A percentile compares a stretch with the other conserved stretches of the same genome.
Evolutionary conservation across 2,329 filamentous ascomycete genomes (phyloP).

Genomic region (Fusarium sp.): DNA sequence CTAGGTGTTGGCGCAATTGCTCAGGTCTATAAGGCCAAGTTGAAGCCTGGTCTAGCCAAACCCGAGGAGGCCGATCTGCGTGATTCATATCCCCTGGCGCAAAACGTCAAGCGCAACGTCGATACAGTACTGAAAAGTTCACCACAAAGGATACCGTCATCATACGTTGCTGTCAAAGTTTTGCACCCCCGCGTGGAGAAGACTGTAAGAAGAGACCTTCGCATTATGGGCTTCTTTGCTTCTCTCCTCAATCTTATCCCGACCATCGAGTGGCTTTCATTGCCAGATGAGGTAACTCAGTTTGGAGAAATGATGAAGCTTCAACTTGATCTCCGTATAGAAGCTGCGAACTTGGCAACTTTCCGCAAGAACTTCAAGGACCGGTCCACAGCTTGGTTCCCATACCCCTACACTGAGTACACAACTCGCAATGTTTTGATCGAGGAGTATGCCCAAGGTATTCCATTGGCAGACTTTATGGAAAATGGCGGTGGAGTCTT

Average conservation of each 20-base stretch:
- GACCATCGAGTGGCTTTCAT: conserved; percentile 95
- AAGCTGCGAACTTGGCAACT: conserved; percentile 87
- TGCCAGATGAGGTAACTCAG: conserved; percentile 92
- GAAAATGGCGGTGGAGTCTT: conserved; percentile 93
- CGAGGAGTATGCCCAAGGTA: conserved; percentile 95
- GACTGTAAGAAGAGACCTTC: conserved; percentile 87
- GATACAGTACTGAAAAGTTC: conserved; percentile 88
- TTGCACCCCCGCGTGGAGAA: conserved; percentile 92
- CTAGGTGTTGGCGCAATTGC: conserved; percentile 96
- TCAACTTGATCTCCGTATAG: conserved; percentile 95
- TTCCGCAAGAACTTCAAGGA: conserved; percentile 93
- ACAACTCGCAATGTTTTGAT: conserved; percentile 92
- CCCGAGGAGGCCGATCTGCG: conserved; percentile 69
- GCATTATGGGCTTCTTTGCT: conserved; percentile 95
- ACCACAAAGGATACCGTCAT: conserved; percentile 86
- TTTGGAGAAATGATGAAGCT: conserved; percentile 99
- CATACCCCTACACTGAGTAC: conserved; percentile 91
- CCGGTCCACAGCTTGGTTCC: conserved; percentile 94
- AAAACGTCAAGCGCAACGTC: conserved; percentile 82
- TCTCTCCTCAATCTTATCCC: conserved; percentile 85
- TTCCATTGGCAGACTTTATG: conserved; percentile 89
- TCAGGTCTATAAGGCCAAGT: conserved; percentile 95
- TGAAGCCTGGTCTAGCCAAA: conserved; percentile 81
- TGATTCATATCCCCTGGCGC: conserved; percentile 63
- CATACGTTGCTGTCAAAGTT: conserved; percentile 95